A percentile compares a stretch with the other conserved stretches of the same genome.
phyloP scores from a whole-genome alignment of 176 grass and related monocot genomes.

The Cenchrus americanus region DNA sequence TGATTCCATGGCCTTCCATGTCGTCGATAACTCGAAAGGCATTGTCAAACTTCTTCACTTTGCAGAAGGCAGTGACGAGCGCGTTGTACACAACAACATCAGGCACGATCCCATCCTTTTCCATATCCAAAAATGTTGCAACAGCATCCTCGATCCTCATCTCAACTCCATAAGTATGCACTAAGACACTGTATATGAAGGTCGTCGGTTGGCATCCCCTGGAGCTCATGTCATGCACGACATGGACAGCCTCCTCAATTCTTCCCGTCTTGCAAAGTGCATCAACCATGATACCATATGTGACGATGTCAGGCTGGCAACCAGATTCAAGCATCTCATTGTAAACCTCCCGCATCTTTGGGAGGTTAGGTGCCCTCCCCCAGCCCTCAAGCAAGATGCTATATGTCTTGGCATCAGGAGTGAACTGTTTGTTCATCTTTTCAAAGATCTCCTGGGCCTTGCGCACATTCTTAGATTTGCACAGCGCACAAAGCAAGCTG shows the following conservation, averaged over 20 bases:
- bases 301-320: constrained; percentile 88
- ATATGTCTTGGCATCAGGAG: constrained; percentile 84
- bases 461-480: constrained; percentile 91
- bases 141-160: constrained; percentile 88
- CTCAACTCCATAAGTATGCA: constrained; percentile 83
- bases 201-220: constrained; percentile 69
- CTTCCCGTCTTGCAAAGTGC: constrained; percentile 78
- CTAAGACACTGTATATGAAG: constrained; percentile 84
- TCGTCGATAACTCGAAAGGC: constrained; percentile 77
- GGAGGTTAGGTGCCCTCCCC: constrained; percentile 86
- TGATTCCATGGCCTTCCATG: constrained; percentile 78
- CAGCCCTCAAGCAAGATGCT: constrained; percentile 97
- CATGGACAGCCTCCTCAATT: constrained; percentile 71
- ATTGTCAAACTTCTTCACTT: constrained; percentile 75
- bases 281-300: constrained; percentile 95
- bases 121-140: constrained; percentile 81
- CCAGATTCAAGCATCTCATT: constrained; percentile 64
- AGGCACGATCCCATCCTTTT: constrained; percentile 74
- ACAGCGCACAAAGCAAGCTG: constrained; percentile 69
- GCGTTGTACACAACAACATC: constrained; percentile 93
- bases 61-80: constrained; percentile 81
- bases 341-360: constrained; percentile 88
- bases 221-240: constrained; percentile 72
- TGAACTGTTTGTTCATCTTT: constrained; percentile 63
- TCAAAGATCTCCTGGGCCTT: constrained; percentile 92